Conservation (phyloP, 2,329 filamentous ascomycete species). For the Hyphodiscus sp. region DNA sequence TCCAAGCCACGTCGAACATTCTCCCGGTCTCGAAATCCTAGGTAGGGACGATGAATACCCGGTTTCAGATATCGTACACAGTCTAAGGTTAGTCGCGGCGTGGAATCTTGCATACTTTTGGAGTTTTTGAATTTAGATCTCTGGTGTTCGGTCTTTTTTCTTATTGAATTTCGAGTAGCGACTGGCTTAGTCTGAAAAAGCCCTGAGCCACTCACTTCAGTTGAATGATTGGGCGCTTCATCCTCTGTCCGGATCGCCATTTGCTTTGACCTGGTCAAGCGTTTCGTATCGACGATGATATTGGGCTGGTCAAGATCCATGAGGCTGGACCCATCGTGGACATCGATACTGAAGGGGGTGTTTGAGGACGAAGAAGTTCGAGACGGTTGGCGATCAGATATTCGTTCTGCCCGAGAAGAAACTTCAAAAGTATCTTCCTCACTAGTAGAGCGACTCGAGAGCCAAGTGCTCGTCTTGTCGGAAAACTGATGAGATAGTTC, state of each 20-base stretch:
- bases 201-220: too few relatives aligned
- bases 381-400: background rate
- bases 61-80: background rate
- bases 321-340: background rate
- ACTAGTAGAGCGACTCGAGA: background rate
- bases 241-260: background rate
- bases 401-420: background rate
- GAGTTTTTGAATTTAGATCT: too few relatives aligned
- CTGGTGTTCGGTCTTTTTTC: too few relatives aligned
- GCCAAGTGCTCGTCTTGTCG: background rate
- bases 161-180: too few relatives aligned
- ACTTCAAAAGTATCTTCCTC: slow-evolving; percentile 1
- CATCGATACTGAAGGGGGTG: slow-evolving; percentile 10
- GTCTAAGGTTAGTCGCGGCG: background rate
- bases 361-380: slow-evolving; percentile 7
- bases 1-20: slow-evolving; percentile 9
- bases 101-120: too few relatives aligned
- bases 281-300: background rate
- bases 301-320: background rate
- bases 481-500: background rate
- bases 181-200: too few relatives aligned
- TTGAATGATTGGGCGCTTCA: too few relatives aligned
- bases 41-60: slow-evolving; percentile 6
- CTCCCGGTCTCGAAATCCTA: slow-evolving; percentile 1
- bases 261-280: background rate